These are phyloP conservation scores for Phytophthora constricta DNA, from an alignment of 352 stramenopile genomes.

Conservation along the genomic window DNA sequence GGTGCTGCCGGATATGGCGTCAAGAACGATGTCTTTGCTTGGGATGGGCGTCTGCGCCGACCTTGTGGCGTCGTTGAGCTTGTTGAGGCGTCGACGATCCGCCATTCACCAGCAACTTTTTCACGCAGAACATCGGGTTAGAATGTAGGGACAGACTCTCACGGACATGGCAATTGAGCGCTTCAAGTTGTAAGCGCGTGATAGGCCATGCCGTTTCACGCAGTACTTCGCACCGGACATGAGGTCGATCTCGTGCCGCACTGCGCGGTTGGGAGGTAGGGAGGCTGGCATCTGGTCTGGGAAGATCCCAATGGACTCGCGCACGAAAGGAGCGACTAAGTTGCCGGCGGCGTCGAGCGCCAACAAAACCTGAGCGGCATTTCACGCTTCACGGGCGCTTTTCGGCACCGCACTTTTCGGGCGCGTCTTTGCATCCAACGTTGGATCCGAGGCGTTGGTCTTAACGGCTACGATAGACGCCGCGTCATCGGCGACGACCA, in stretches of 20 bases:
- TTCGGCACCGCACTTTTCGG: not conserved
- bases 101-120: conserved; percentile 18
- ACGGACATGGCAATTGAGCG: conserved; percentile 7
- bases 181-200: conserved; percentile 20
- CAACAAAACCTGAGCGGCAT: conserved; percentile 10
- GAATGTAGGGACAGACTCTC: conserved; percentile 5
- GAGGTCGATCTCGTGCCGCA: conserved; percentile 24
- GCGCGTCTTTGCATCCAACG: not conserved
- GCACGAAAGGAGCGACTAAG: conserved; percentile 8
- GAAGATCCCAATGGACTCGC: conserved; percentile 27
- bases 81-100: conserved; percentile 42
- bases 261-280: conserved; percentile 17
- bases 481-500: not conserved
- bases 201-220: conserved; percentile 24
- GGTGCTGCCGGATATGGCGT: conserved; percentile 28
- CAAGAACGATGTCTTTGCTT: conserved; percentile 28
- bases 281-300: conserved; percentile 22
- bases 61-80: conserved; percentile 30
- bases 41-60: conserved; percentile 34
- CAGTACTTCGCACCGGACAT: conserved; percentile 7
- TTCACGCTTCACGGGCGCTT: not conserved
- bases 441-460: not conserved
- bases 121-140: conserved; percentile 1
- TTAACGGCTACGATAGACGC: not conserved
- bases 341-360: not conserved